A percentile compares a stretch with the other conserved stretches of the same genome.
Evolutionary conservation across 257 asterid species (phyloP).

Genomic region (Forsythia suspensa): DNA sequence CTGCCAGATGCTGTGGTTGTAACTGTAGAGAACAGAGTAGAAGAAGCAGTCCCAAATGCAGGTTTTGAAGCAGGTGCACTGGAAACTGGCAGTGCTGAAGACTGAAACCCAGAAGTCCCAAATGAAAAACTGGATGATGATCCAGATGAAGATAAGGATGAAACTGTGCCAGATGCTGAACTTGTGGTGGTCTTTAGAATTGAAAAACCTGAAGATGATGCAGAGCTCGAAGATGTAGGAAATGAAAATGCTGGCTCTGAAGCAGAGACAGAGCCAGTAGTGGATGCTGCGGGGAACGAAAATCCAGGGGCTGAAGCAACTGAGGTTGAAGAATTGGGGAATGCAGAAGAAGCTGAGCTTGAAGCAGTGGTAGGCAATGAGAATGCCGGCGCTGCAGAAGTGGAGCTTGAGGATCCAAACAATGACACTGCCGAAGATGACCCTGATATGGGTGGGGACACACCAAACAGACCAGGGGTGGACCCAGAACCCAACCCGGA

Average conservation of each 20-base stretch:
- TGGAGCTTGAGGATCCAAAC: constrained; percentile 24
- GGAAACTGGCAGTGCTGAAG: constrained; percentile 43
- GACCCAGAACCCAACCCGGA: constrained; percentile 39
- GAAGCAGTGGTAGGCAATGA: constrained; percentile 22
- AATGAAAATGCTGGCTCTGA: constrained; percentile 35
- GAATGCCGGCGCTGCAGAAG: constrained; percentile 32
- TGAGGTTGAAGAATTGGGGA: constrained; percentile 39
- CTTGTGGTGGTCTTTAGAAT: constrained; percentile 35
- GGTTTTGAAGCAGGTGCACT: constrained; percentile 45
- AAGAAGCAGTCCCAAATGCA: constrained; percentile 44
- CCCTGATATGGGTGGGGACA: constrained; percentile 24
- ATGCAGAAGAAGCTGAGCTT: constrained; percentile 39
- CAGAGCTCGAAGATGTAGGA: constrained; percentile 34
- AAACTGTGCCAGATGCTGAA: constrained; percentile 35
- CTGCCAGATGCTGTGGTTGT: constrained; percentile 48
- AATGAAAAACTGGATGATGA: constrained; percentile 40
- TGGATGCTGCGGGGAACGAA: constrained; percentile 37
- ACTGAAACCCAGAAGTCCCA: constrained; percentile 44
- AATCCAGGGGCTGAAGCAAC: constrained; percentile 43
- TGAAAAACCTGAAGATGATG: constrained; percentile 44
- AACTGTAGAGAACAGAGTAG: constrained; percentile 55
- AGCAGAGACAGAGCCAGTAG: constrained; percentile 26
- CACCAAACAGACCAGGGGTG: constrained; percentile 29
- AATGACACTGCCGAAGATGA: constrained; percentile 35
- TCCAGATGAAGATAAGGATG: constrained; percentile 41